Evolutionary conservation across 371 early-diverging fungal species (phyloP).

Genomic region (Choanephora cucurbitarum): DNA sequence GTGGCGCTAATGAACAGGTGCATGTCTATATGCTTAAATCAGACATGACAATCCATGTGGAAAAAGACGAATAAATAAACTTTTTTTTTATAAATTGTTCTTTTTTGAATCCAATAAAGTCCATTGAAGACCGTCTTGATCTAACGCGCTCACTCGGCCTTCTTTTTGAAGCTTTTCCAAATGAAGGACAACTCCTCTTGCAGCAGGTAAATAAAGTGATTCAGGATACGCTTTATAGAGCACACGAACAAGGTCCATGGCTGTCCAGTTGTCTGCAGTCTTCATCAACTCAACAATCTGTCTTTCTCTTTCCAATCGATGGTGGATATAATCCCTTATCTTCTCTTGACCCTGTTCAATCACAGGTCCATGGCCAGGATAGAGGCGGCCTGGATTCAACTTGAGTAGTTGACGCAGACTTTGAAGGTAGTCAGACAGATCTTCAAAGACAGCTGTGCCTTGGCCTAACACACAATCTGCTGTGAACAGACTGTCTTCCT

Average conservation of each 20-base stretch:
- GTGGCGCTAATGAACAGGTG: constrained; percentile 14
- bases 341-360: constrained; percentile 61
- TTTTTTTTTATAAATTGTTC: constrained; percentile 5
- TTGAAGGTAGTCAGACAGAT: constrained; percentile 66
- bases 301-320: constrained; percentile 75
- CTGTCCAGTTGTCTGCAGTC: constrained; percentile 33
- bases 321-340: constrained; percentile 73
- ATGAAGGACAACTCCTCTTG: constrained; percentile 65
- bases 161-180: constrained; percentile 71
- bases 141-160: constrained; percentile 33
- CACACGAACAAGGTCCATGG: constrained; percentile 60
- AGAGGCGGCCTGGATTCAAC: constrained; percentile 39
- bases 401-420: constrained; percentile 57
- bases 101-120: background rate
- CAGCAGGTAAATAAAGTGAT: constrained; percentile 63
- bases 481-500: constrained; percentile 75
- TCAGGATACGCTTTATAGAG: constrained; percentile 69
- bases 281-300: constrained; percentile 66
- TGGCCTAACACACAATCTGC: constrained; percentile 89
- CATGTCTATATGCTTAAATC: constrained; percentile 30
- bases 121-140: constrained; percentile 8
- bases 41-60: background rate
- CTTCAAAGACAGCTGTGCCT: constrained; percentile 80
- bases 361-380: constrained; percentile 84
- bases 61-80: background rate